Evolutionary conservation across 1,284 basidiomycete genomes (phyloP), one percentile per base, ranked within the genome.

Genomic region (Bondarzewia mesenterica): DNA sequence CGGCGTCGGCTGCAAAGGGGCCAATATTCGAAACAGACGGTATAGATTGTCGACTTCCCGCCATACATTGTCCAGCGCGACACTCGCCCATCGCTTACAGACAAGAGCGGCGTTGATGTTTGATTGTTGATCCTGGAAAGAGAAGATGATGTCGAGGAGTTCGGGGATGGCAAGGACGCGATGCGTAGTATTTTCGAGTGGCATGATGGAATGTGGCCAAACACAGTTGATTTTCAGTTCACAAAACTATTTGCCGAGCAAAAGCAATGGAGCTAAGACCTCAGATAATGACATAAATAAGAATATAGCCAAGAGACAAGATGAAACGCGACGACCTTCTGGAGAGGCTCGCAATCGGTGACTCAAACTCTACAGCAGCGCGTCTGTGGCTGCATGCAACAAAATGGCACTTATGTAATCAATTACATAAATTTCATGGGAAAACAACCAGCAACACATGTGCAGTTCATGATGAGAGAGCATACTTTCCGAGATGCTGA

Each of bases 31-130:
- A 46, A 83, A 69, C 6, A 84, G 61, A 12, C 62, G 63, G 20
- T 62, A 48, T 1, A 80, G 56, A 51, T 74, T 61, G 43, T 68
- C 60, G 3, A 79, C 67, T 12, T 78, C 68, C 39, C 60, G 66
- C 78, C 79, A 81, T 2, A 81, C 56, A 7, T 65, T 53, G 54
- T 78, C 73, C 43, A 82, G 59, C 2, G 76, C 75, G 18, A 73
- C 60, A 15, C 73, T 67, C 1, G 70, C 72, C 78, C 79, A 82
- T 36, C 53, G 55, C 49, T 68, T 74, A 63, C 71, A 80, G 14
- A 81, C 74, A 32, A 64, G 63, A 5, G 74, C 75, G 48, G 71
- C 75, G 2, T 52, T 50, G 6, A 63, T 63, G 50, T 78, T 73
- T 3, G 63, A 57, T 1, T 46, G 26, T 7, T 57, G 53, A 50